Base-by-base conservation (phyloP, 805 yeast species). In the Candida koratica region DNA sequence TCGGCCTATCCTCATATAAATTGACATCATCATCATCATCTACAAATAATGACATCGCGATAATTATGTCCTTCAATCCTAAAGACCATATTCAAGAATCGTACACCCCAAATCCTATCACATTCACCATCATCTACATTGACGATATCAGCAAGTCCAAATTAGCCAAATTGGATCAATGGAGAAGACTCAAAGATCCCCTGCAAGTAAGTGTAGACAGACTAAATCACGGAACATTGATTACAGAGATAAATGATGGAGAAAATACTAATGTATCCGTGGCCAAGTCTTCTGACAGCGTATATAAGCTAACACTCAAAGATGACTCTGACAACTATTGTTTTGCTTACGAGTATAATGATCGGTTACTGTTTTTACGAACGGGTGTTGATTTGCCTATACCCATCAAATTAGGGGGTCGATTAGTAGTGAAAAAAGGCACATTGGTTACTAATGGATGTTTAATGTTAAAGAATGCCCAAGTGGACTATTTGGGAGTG, bases 171-270 rank as follows among this genome's bases (percentile, higher is more conserved):
- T 48, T 79, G 3, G 90, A 82, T 43, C 72, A 68, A 5, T 60
- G 83, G 55, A 60, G 59, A 15, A 69, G 69, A 22, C 55, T 60
- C 34, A 58, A 71, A n/a, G 79, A 81, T 47, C 76, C 79, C 2
- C 77, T 73, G 42, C 68, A 64, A n/a, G 79, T 74, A 3, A 73
- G 74, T 11, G 77, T 75, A 2, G 90, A 81, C 53, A 56, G 81
- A 17, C 53, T 80, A 28, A 45, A 40, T 36, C 48, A 45, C 29
- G 44, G 49, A 10, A 52, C 53, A 27, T 57, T 77, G 11, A 69
- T 76, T 19, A 58, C 76, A 14, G 72, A 75, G 18, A 70, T 81
- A 2, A 60, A 75, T 44, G 48, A 71, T 28, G 27, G 38, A 27
- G 79, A 73, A 5, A 71, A 56, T 15, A 61, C 57, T 5, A 23